These are phyloP conservation scores for Chlorella ohadii DNA, from an alignment of 139 green algal species.

Conservation along the genomic window DNA sequence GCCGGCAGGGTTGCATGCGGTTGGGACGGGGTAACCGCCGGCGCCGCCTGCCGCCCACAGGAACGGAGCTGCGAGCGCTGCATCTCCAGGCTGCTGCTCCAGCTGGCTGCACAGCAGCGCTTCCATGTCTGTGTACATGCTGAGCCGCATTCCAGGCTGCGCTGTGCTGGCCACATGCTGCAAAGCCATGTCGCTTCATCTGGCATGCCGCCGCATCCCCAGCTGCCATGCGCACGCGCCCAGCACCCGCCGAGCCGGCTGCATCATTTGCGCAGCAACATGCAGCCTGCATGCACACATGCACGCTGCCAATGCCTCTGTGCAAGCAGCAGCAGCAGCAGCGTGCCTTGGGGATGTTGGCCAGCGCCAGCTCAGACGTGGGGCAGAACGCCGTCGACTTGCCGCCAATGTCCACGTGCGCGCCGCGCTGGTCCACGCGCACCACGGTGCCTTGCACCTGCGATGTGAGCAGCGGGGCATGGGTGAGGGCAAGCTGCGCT, in stretches of 20 bases:
- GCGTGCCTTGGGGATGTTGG: conserved; percentile 46
- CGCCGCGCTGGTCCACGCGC: conserved; percentile 83
- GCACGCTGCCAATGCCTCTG: background rate
- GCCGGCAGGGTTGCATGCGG: background rate
- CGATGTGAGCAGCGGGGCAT: background rate
- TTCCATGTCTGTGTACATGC: no score
- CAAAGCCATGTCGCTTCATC: no score
- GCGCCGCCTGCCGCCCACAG: background rate
- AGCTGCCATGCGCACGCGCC: no score
- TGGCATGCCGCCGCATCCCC: no score
- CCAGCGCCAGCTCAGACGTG: conserved; percentile 78
- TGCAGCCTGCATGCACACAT: background rate
- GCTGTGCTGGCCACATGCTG: no score
- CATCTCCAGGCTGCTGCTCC: background rate
- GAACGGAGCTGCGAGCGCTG: background rate
- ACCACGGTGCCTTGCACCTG: conserved; percentile 50
- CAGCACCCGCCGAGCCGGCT: no score
- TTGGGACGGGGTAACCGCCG: no score
- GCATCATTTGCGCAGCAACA: no score
- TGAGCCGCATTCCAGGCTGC: no score
- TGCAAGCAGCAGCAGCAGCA: background rate
- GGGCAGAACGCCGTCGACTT: conserved; percentile 92
- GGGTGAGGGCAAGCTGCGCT: background rate
- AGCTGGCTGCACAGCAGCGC: no score
- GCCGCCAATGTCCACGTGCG: conserved; percentile 93